A percentile compares a stretch with the other conserved stretches of the same genome.
Evolutionary conservation across 1,139 yeast species (phyloP).

Genomic region (Taiozyma sp.): DNA sequence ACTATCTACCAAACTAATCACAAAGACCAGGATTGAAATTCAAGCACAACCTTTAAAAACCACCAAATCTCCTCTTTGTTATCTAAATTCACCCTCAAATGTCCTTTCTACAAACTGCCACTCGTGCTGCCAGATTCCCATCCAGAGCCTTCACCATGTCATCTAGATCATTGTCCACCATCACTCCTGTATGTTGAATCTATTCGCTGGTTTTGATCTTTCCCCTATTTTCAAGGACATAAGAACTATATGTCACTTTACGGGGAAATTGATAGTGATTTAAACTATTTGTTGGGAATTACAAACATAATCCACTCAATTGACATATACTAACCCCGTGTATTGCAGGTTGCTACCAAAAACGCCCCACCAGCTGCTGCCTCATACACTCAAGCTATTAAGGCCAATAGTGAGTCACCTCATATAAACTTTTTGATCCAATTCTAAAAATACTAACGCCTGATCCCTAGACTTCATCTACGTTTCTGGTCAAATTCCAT

Average conservation of each 20-base stretch:
- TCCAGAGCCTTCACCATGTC: slow-evolving; percentile 21
- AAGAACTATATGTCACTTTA: neutral
- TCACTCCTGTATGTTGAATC: slow-evolving; percentile 39
- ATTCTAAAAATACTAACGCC: neutral
- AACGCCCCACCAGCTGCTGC: slow-evolving; percentile 96
- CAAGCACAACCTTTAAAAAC: neutral
- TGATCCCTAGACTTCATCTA: slow-evolving; percentile 60
- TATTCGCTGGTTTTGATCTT: neutral
- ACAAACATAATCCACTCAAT: neutral
- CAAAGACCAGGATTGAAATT: neutral
- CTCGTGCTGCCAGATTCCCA: slow-evolving; percentile 19
- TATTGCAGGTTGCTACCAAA: slow-evolving; percentile 53
- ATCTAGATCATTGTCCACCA: slow-evolving; percentile 36
- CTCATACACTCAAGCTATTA: slow-evolving; percentile 89
- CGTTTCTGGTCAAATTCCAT: slow-evolving; percentile 94
- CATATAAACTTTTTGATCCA: neutral
- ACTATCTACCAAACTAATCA: neutral
- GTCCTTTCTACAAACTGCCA: slow-evolving; percentile 21
- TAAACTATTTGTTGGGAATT: neutral
- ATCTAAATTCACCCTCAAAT: slow-evolving; percentile 3
- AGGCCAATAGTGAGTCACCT: slow-evolving; percentile 58
- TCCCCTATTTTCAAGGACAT: neutral
- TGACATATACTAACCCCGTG: slow-evolving; percentile 2
- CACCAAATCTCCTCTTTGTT: neutral
- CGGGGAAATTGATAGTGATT: neutral